A percentile compares a stretch with the other conserved stretches of the same genome.
phyloP scores from a whole-genome alignment of 2,329 filamentous ascomycete genomes.

The Lasiodiplodia gonubiensis region DNA sequence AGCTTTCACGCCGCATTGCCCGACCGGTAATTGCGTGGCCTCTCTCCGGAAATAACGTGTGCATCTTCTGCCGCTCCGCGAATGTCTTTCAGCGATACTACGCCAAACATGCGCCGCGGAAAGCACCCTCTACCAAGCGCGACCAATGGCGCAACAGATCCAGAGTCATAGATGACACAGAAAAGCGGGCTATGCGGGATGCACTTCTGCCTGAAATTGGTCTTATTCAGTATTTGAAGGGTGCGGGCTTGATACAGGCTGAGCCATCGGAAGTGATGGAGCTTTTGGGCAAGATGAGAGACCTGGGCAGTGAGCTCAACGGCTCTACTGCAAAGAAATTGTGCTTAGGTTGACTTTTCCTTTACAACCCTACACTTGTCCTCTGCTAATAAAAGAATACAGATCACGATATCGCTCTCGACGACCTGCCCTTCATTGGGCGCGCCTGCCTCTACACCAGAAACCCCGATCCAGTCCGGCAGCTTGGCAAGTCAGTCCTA shows the following conservation, averaged over 20 bases:
- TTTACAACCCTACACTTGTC: no score
- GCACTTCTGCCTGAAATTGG: not conserved
- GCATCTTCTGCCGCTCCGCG: slow-evolving; percentile 16
- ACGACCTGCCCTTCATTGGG: not conserved
- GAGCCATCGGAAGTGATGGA: not conserved
- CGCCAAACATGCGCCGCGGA: not conserved
- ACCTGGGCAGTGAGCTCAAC: not conserved
- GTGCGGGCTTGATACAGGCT: not conserved
- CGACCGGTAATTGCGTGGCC: not conserved
- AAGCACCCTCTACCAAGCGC: not conserved
- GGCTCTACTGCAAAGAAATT: not conserved
- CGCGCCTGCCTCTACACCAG: slow-evolving; percentile 8
- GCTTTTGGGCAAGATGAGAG: not conserved
- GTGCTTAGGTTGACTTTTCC: not conserved
- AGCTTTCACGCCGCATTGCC: not conserved
- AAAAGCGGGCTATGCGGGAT: not conserved
- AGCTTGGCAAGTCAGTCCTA: slow-evolving; percentile 7
- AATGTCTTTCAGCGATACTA: not conserved
- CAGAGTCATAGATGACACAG: not conserved
- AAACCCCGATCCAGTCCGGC: not conserved
- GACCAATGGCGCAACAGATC: not conserved
- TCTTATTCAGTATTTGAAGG: not conserved
- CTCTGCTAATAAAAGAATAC: not conserved
- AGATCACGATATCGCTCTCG: not conserved
- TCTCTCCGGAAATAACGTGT: not conserved